Conservation (phyloP, 352 stramenopile genomes). For the Globisporangium paroecandrum region DNA sequence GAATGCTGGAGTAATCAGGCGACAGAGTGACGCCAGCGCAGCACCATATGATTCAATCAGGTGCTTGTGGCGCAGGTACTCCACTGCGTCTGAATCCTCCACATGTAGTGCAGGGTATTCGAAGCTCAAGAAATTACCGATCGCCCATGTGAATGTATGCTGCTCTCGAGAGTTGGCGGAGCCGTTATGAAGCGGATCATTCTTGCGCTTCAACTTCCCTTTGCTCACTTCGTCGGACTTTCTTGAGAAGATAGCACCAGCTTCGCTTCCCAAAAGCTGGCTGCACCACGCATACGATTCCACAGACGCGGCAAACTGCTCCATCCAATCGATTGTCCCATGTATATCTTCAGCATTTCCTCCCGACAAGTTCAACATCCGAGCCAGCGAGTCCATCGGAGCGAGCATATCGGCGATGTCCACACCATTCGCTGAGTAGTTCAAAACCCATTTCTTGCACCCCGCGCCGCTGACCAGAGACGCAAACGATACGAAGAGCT, state of each 20-base stretch:
- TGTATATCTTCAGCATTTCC: constrained; percentile 1
- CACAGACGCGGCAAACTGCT: constrained; percentile 56
- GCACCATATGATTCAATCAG: constrained; percentile 13
- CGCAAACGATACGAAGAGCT: constrained; percentile 48
- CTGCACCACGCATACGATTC: constrained; percentile 59
- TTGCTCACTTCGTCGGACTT: constrained; percentile 1
- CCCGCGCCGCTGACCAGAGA: constrained; percentile 33
- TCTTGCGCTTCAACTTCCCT: constrained; percentile 32
- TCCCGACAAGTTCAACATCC: constrained; percentile 13
- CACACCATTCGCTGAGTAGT: constrained; percentile 21
- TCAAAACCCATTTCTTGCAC: constrained; percentile 50
- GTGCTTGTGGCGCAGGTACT: constrained; percentile 10
- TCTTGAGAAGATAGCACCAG: constrained; percentile 20
- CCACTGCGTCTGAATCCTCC: neutral
- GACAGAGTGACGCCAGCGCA: constrained; percentile 16
- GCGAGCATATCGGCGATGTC: constrained; percentile 36
- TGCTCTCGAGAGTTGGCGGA: neutral
- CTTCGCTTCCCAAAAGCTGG: constrained; percentile 37
- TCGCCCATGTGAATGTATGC: constrained; percentile 33
- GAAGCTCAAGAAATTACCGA: constrained; percentile 31
- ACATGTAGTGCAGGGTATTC: constrained; percentile 13
- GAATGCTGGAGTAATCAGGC: constrained; percentile 6
- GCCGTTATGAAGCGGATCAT: constrained; percentile 8
- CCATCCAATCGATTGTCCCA: constrained; percentile 49
- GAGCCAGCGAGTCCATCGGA: constrained; percentile 39